Conservation (phyloP, 2,329 filamentous ascomycete genomes). For the Trichoderma simmonsii region DNA sequence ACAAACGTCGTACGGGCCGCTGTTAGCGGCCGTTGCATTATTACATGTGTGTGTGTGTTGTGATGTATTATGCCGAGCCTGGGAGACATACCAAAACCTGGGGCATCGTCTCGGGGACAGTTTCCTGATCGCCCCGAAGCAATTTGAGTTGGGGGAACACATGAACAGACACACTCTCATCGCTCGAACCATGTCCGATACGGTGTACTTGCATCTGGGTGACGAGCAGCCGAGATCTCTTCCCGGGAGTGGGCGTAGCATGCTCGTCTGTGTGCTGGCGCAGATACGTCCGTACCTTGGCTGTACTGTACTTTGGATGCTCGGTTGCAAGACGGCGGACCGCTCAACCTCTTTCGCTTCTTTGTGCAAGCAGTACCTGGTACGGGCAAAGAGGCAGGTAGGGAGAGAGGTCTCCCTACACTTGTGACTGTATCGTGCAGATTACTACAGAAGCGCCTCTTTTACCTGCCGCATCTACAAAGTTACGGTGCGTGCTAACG, state of each 20-base stretch:
- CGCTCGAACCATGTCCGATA: conserved; percentile 2
- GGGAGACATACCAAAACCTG: neutral
- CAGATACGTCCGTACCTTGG: neutral
- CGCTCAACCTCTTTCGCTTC: neutral
- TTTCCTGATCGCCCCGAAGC: conserved; percentile 5
- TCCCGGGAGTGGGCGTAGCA: neutral
- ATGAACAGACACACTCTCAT: neutral
- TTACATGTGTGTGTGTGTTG: neutral
- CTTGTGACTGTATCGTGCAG: neutral
- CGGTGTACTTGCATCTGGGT: neutral
- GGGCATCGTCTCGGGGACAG: neutral
- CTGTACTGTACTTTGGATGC: neutral
- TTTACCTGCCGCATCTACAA: neutral
- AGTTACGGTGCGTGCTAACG: neutral
- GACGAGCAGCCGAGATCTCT: neutral
- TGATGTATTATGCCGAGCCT: neutral
- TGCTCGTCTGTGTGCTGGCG: neutral
- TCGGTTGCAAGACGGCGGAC: neutral
- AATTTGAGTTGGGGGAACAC: neutral
- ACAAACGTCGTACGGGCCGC: neutral
- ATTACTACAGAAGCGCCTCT: neutral
- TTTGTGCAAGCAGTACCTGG: neutral
- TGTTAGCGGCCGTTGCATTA: neutral
- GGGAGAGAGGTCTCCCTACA: neutral
- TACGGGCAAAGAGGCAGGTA: neutral